Conservation (phyloP, 345 rosid genomes). For the Hibiscus mutabilis region DNA sequence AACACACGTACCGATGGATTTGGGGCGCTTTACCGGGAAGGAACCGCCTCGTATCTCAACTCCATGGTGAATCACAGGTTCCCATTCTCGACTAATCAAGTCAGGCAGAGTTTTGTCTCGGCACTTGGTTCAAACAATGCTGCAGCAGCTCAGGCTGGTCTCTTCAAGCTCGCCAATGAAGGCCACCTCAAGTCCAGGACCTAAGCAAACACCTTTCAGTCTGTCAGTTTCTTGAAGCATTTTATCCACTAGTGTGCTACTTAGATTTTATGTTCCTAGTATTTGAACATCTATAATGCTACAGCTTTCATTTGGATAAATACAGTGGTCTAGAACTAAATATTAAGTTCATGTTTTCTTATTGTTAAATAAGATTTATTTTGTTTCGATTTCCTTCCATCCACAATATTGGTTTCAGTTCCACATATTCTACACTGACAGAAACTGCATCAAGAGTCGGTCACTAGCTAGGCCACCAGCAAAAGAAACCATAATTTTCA, state of each 20-base stretch:
- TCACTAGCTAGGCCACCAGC: too few species aligned
- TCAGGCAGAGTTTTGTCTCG: constrained; percentile 51
- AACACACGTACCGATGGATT: constrained; percentile 56
- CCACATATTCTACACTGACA: too few species aligned
- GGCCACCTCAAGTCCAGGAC: constrained; percentile 57
- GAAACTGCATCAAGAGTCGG: too few species aligned
- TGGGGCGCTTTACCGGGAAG: constrained; percentile 82
- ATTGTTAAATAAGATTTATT: background rate
- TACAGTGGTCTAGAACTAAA: background rate
- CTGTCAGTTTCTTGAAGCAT: constrained; percentile 1
- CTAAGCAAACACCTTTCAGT: constrained; percentile 16
- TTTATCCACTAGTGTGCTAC: constrained; percentile 5
- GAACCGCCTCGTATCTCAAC: constrained; percentile 83
- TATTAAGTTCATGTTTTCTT: constrained; percentile 1
- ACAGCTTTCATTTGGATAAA: constrained; percentile 5
- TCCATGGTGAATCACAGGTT: constrained; percentile 66
- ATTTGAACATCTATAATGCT: background rate
- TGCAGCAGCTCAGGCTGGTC: constrained; percentile 66
- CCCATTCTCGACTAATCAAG: constrained; percentile 70
- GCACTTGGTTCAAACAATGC: constrained; percentile 56
- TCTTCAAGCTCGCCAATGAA: constrained; percentile 91
- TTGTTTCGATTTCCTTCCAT: background rate
- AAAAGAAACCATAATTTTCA: background rate
- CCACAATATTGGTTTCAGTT: too few species aligned
- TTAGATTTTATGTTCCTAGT: constrained; percentile 1